Evolutionary conservation across 2,329 filamentous ascomycete species (phyloP).

Genomic region (Aspergillus sojae): DNA sequence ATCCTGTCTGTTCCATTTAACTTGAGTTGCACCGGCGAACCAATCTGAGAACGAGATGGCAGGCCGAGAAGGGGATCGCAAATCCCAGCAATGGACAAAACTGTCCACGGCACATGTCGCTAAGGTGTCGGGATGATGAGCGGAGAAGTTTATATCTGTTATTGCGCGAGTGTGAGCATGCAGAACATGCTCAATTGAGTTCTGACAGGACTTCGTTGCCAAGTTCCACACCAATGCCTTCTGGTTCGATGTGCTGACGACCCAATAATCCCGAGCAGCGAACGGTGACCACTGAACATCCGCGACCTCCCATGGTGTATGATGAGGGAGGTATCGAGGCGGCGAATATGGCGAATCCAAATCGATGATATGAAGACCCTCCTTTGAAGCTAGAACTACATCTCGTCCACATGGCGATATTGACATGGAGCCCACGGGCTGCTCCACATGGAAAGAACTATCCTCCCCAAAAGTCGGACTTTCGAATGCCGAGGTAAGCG

Average conservation of each 20-base stretch:
- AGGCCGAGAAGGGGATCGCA: conserved; percentile 72
- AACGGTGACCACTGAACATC: conserved; percentile 98
- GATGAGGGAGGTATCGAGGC: conserved; percentile 81
- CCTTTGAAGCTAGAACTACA: conserved; percentile 85
- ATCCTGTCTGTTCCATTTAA: conserved; percentile 90
- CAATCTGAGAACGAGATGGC: conserved; percentile 86
- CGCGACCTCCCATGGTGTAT: conserved; percentile 89
- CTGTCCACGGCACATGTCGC: conserved; percentile 92
- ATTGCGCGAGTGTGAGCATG: conserved; percentile 86
- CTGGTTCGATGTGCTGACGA: conserved; percentile 91
- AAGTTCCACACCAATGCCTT: conserved; percentile 94
- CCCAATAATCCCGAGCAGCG: conserved; percentile 85
- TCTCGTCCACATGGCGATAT: conserved; percentile 91
- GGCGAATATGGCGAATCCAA: conserved; percentile 86
- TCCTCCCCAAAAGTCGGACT: conserved; percentile 87
- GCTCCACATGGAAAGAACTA: conserved; percentile 79
- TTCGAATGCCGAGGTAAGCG: conserved; percentile 66
- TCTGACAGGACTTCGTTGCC: conserved; percentile 68
- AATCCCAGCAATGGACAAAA: conserved; percentile 90
- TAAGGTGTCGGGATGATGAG: conserved; percentile 84
- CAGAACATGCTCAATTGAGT: conserved; percentile 85
- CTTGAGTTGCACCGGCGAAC: conserved; percentile 90
- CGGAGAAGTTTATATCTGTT: conserved; percentile 95
- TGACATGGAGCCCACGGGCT: conserved; percentile 81
- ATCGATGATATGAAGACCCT: conserved; percentile 88